Base-by-base conservation (phyloP, 805 yeast species). In the Candida methanosorbosa region DNA sequence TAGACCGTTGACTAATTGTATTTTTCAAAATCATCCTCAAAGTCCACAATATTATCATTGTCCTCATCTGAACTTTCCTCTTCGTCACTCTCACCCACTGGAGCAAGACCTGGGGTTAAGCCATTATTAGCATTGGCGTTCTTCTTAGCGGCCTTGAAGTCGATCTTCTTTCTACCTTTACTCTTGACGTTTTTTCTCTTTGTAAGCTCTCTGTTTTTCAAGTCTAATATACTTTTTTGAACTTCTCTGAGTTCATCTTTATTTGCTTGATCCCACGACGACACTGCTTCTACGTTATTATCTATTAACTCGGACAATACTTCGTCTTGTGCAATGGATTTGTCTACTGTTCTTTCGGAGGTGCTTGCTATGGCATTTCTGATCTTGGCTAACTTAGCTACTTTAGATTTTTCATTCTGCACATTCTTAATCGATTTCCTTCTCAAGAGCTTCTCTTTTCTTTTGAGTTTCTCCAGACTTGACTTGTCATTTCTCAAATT, bases 61-160 rank as follows among this genome's bases (percentile, higher is more conserved):
- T 48, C 53, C 24, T 42, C 48, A 17, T 42, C 51, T 0, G 36
- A 38, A 11, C 42, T 48, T 11, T 43, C 49, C 19, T 50, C 75
- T 38, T 74, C 77, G 44, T 75, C 79, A 29, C 72, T 69, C 43
- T 66, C 63, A 24, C 77, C 88, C 18, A 83, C 87, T 22, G 92
- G 92, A 1, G 92, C 94, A 56, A 83, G 67, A 41, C 94, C 94
- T 1, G 92, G 94, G 0, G 94, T 83, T 36, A 83, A 64, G 19
- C 92, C 90, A 27, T 83, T 71, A 40, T 60, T 58, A 4, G 72
- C 55, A 41, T 68, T 56, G 25, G 52, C 46, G 16, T 75, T 75
- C 33, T 59, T 57, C 37, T 64, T 54, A 34, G 69, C 53, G 48
- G 66, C 68, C 21, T 59, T 54, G 50, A 65, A 61, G 9, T 56